These are phyloP conservation scores for Friedmanniomyces endolithicus DNA, from an alignment of 495 filamentous ascomycete species.

Conservation along the genomic window DNA sequence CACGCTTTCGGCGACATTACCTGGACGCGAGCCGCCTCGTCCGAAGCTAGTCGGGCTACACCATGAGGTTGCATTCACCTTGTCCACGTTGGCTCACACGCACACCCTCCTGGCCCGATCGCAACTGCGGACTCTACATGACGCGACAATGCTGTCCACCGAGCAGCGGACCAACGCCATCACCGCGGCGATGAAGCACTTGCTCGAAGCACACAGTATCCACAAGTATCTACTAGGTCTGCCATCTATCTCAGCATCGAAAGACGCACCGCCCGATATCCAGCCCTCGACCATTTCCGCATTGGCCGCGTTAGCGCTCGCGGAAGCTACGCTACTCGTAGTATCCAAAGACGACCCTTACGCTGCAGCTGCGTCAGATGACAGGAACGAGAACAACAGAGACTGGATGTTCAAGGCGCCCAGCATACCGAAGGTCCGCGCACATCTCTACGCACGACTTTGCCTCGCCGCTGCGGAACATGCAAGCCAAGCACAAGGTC, in stretches of 20 bases:
- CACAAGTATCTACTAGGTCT: conserved; percentile 47
- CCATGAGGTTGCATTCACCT: conserved; percentile 66
- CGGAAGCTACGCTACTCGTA: conserved; percentile 78
- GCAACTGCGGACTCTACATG: conserved; percentile 42
- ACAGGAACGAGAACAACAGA: conserved; percentile 62
- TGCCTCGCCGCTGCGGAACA: conserved; percentile 70
- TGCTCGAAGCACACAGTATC: conserved; percentile 69
- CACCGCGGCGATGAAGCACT: conserved; percentile 58
- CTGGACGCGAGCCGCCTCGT: conserved; percentile 48
- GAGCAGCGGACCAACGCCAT: conserved; percentile 58
- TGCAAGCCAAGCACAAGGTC: conserved; percentile 45
- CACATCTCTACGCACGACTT: conserved; percentile 71
- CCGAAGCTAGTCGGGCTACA: conserved; percentile 61
- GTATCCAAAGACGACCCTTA: conserved; percentile 92
- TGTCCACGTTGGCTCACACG: conserved; percentile 63
- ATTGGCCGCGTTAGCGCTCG: conserved; percentile 59
- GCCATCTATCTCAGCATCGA: conserved; percentile 4
- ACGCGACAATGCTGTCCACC: conserved; percentile 45
- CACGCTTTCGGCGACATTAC: conserved; percentile 47
- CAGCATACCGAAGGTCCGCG: conserved; percentile 75
- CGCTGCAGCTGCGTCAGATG: conserved; percentile 60
- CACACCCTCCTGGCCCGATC: conserved; percentile 45
- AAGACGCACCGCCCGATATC: conserved; percentile 41
- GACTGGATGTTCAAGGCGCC: conserved; percentile 90
- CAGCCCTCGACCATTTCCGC: conserved; percentile 52